A percentile compares a stretch with the other conserved stretches of the same genome.
Evolutionary conservation across 2,329 filamentous ascomycete genomes (phyloP).

Genomic region (Trichoderma polysporum): DNA sequence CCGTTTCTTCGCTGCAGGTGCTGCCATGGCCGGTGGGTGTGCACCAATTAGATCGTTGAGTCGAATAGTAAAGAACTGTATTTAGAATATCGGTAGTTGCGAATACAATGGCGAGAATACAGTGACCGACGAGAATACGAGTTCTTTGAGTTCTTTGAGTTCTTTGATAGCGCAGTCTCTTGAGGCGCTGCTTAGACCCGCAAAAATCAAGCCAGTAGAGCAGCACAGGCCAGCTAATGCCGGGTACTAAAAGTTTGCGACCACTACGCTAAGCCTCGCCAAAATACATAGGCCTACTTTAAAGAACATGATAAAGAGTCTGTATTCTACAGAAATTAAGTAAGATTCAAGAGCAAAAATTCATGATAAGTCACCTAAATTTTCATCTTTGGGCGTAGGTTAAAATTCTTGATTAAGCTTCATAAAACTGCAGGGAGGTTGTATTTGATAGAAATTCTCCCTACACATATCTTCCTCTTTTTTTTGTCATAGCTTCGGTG

Average conservation of each 20-base stretch:
- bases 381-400: too few species aligned
- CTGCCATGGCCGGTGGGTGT: background rate
- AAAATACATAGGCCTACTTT: background rate
- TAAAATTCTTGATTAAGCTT: too few species aligned
- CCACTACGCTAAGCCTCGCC: background rate
- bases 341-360: too few species aligned
- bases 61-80: background rate
- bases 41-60: background rate
- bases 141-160: background rate
- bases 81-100: background rate
- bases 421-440: too few species aligned
- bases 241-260: background rate
- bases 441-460: too few species aligned
- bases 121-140: background rate
- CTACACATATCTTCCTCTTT: too few species aligned
- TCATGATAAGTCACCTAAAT: too few species aligned
- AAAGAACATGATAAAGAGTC: too few species aligned
- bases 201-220: background rate
- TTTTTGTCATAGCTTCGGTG: too few species aligned
- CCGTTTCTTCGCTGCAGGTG: conserved; percentile 47
- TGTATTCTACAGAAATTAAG: too few species aligned
- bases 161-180: background rate
- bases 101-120: background rate
- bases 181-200: background rate
- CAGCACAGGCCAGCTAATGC: too few species aligned